Evolutionary conservation across 2,329 filamentous ascomycete genomes (phyloP).

Genomic region (Fusarium annulatum): DNA sequence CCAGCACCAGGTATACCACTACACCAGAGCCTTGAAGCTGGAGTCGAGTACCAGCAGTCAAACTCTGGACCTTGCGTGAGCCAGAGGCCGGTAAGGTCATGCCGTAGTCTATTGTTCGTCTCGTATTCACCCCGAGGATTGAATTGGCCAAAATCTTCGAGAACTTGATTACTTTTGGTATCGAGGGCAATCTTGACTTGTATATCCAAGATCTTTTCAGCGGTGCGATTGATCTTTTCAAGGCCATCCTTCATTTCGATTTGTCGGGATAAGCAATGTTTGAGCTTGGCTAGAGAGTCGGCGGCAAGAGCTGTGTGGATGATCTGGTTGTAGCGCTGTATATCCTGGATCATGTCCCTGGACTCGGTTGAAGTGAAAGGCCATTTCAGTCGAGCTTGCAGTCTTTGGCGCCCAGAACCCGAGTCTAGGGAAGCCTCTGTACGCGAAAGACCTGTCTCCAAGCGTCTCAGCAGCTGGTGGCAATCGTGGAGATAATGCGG

Average conservation of each 20-base stretch:
- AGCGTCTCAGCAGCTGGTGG: background rate
- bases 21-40: background rate
- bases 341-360: background rate
- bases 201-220: background rate
- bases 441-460: background rate
- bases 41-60: background rate
- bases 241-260: background rate
- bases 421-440: background rate
- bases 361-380: conserved; percentile 2
- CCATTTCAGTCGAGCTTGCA: background rate
- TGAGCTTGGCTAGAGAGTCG: background rate
- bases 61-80: background rate
- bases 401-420: background rate
- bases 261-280: background rate
- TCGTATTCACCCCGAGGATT: background rate
- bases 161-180: background rate
- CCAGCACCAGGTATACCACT: background rate
- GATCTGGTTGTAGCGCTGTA: background rate
- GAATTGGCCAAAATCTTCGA: background rate
- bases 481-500: background rate
- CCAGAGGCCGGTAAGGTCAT: background rate
- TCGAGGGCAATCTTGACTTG: background rate
- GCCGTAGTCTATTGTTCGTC: background rate
- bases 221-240: background rate
- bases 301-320: background rate